Evolutionary conservation across 2,329 filamentous ascomycete genomes (phyloP).

Genomic region (Neoascochyta sp.): DNA sequence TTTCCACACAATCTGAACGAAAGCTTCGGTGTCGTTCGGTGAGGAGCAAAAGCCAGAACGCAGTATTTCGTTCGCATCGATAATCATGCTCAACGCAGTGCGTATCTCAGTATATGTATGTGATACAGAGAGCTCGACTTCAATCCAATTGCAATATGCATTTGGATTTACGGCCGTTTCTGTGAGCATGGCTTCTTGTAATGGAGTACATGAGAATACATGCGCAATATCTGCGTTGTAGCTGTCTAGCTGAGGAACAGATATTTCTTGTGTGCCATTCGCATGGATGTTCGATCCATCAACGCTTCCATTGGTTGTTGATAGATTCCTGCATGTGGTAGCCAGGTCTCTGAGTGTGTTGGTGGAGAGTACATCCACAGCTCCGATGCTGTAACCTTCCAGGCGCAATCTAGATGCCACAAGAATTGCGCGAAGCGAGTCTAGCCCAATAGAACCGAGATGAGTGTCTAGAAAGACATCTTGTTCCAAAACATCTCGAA

Average conservation of each 20-base stretch:
- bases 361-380: constrained; percentile 60
- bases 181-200: constrained; percentile 76
- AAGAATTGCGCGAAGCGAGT: constrained; percentile 62
- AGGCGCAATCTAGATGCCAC: constrained; percentile 62
- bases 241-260: too few species aligned
- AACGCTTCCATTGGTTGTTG: background rate
- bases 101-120: constrained; percentile 41
- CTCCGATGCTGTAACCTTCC: constrained; percentile 54
- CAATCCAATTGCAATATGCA: constrained; percentile 76
- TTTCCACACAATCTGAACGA: constrained; percentile 64
- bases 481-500: constrained; percentile 44
- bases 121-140: constrained; percentile 53
- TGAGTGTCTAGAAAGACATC: constrained; percentile 39
- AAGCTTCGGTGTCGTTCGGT: constrained; percentile 44
- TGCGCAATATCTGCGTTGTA: constrained; percentile 22
- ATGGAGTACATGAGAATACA: constrained; percentile 61
- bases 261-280: too few species aligned
- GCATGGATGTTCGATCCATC: too few species aligned
- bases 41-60: constrained; percentile 66
- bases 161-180: constrained; percentile 61
- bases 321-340: constrained; percentile 14
- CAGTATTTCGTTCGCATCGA: constrained; percentile 59
- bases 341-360: constrained; percentile 43
- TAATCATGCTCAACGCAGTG: constrained; percentile 23
- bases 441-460: constrained; percentile 57